Conservation (phyloP, 257 asterid genomes). For the Solanum sejunctum region DNA sequence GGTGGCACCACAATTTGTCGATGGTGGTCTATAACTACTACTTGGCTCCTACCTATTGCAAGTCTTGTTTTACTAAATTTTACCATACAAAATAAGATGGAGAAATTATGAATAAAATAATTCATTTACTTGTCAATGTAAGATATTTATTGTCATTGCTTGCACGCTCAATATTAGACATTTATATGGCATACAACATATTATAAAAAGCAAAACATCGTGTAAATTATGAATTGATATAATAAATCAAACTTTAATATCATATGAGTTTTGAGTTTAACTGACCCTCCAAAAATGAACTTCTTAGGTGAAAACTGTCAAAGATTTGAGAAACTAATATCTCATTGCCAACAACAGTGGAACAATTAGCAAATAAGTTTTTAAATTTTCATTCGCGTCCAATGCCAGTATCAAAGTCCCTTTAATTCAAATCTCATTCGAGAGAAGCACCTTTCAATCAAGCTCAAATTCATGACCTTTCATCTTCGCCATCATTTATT, state of each 20-base stretch:
- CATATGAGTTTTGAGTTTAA: not conserved
- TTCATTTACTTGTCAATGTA: not conserved
- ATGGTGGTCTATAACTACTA: not conserved
- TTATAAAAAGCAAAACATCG: not conserved
- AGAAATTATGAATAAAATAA: not conserved
- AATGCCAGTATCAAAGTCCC: rapidly evolving
- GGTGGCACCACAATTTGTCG: not conserved
- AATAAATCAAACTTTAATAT: not conserved
- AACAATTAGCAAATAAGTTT: too few relatives aligned
- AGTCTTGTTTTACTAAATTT: not conserved
- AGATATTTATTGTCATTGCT: not conserved
- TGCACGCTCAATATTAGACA: not conserved
- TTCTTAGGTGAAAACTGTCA: not conserved
- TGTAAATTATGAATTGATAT: not conserved
- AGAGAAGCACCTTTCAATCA: not conserved
- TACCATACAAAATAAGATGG: not conserved
- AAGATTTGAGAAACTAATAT: not conserved
- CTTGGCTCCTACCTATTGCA: not conserved
- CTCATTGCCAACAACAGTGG: not conserved
- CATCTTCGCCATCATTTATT: not conserved
- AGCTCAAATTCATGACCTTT: too few relatives aligned
- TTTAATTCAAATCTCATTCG: too few relatives aligned
- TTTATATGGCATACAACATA: not conserved
- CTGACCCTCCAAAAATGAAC: rapidly evolving
- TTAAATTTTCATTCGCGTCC: too few relatives aligned